Evolutionary conservation across 2,329 filamentous ascomycete species (phyloP).

Genomic region (Eurotiales sp.): DNA sequence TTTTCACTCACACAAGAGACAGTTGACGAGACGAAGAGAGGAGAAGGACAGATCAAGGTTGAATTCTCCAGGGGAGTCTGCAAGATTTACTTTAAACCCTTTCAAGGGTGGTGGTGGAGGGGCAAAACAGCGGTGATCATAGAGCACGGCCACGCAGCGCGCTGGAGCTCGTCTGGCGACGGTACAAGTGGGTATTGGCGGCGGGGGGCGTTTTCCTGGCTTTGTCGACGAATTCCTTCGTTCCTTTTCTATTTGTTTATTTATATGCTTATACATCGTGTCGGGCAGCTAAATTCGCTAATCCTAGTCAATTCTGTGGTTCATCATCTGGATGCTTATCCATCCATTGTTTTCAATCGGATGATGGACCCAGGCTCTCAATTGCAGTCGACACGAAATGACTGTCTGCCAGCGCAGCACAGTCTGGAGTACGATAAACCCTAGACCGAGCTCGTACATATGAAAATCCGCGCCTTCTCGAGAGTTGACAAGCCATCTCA

Average conservation of each 20-base stretch:
- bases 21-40: not conserved
- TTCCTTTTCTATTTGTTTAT: not conserved
- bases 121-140: slow-evolving; percentile 14
- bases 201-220: not conserved
- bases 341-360: too few relatives aligned
- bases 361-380: too few relatives aligned
- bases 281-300: not conserved
- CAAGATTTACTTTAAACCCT: not conserved
- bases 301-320: not conserved
- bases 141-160: not conserved
- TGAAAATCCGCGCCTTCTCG: not conserved
- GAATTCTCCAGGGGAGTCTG: slow-evolving; percentile 1
- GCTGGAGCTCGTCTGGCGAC: slow-evolving; percentile 2
- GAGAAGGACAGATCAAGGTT: slow-evolving; percentile 1
- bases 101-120: slow-evolving; percentile 9
- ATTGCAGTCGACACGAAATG: too few relatives aligned
- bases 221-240: not conserved
- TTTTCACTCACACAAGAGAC: not conserved
- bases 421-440: too few relatives aligned
- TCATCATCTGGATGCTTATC: not conserved
- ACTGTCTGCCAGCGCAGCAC: too few relatives aligned
- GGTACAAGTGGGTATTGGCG: slow-evolving; percentile 12
- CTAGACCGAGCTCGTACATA: not conserved
- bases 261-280: not conserved
- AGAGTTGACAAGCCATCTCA: not conserved